Conservation (phyloP, 2,329 filamentous ascomycete genomes). For the Herpotrichia juniperi region DNA sequence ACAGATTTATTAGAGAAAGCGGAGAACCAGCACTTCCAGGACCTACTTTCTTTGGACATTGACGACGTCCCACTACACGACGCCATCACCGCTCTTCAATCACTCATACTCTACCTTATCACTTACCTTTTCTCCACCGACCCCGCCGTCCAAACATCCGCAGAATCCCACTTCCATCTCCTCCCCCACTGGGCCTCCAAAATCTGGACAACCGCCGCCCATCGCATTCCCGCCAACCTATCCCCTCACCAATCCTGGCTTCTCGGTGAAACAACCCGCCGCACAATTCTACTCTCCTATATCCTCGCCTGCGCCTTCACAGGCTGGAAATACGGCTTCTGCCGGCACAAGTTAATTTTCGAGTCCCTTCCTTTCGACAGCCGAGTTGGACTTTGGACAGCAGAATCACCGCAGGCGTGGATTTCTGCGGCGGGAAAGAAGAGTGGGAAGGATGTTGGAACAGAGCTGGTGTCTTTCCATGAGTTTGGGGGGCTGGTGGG, state of each 20-base stretch:
- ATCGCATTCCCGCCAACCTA: neutral
- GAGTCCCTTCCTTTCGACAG: constrained; percentile 14
- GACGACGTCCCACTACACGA: constrained; percentile 2
- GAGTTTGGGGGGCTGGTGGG: constrained; percentile 7
- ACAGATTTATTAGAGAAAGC: neutral
- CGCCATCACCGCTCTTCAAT: constrained; percentile 4
- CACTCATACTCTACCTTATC: constrained; percentile 5
- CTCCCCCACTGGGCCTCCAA: constrained; percentile 3
- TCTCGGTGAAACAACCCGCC: constrained; percentile 10
- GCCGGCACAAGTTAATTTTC: constrained; percentile 5
- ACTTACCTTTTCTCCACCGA: neutral
- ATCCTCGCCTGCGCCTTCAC: constrained; percentile 7
- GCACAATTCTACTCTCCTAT: constrained; percentile 8
- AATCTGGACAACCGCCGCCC: constrained; percentile 1
- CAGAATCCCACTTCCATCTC: constrained; percentile 5
- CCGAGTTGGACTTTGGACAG: constrained; percentile 10
- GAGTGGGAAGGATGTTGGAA: constrained; percentile 4
- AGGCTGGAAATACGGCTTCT: constrained; percentile 12
- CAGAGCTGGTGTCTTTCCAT: constrained; percentile 6
- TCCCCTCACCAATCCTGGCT: constrained; percentile 11
- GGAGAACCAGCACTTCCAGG: neutral
- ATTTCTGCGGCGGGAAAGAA: constrained; percentile 6
- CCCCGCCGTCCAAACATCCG: constrained; percentile 1
- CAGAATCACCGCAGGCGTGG: constrained; percentile 11
- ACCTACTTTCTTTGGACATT: neutral